Evolutionary conservation across 371 early-diverging fungal genomes (phyloP), one percentile per base, ranked within the genome.

Genomic region (Conidiobolus incongruus): DNA sequence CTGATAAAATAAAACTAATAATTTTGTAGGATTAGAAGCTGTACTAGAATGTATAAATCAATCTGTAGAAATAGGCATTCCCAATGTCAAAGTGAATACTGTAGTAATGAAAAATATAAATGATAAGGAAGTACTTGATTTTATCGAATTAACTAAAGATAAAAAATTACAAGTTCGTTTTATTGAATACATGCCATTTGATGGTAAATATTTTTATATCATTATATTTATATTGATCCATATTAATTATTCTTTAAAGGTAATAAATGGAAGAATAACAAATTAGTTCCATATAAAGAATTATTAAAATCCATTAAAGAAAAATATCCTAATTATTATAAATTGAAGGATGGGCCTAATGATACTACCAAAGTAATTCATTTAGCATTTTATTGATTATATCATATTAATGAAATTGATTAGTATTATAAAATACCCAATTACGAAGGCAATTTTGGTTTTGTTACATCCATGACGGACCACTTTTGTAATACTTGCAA

Each of bases 151-250:
- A 55, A 88, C 90, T 11, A 65, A 72, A 35, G 67, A 80, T 38
- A 61, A 63, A 15, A 66, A 71, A 2, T 48, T 91, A 4, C 75
- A 75, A 39, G 73, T 93, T 0, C 67, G 94, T 19, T 93, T 93
- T 56, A 93, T 93, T 49, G 94, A 93, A 57, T 91, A 88, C 51
- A 93, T 90, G 91, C 94, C 94, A 0, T 93, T 93, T 63, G 91
- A 81, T 55, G 90, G 82, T 76, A 61, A 48, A 56, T 22, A 7
- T 16, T 23, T 11, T 3, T 6, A 24, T 17, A 32, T 41, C 7
- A 21, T 10, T 1, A 12, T 10, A 30, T 36, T 37, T 24, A 13
- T 13, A 48, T 19, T 21, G 11, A 8, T 40, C 4, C 12, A 50
- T 32, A 32, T 39, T 23, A 16, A 7, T 34, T 31, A 30, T 38